These are phyloP conservation scores for Phytopythium cucurbitacearum DNA, from an alignment of 352 stramenopile species.

Conservation along the genomic window DNA sequence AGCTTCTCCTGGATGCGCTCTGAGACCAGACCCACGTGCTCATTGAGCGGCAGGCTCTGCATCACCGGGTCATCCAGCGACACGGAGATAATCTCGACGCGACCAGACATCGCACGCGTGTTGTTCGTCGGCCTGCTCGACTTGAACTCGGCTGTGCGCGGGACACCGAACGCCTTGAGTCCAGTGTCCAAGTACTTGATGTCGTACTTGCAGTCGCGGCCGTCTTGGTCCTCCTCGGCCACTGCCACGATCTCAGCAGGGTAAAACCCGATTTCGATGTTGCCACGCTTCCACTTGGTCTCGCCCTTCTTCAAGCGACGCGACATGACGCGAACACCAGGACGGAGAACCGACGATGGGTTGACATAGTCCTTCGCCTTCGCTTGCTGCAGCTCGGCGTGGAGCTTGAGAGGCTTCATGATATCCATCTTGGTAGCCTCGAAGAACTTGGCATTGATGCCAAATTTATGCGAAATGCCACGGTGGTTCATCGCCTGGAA, in stretches of 20 bases:
- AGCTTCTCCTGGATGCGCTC: conserved; percentile 85
- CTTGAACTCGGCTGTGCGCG: conserved; percentile 77
- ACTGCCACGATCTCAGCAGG: conserved; percentile 65
- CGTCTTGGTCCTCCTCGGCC: conserved; percentile 57
- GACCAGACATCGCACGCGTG: conserved; percentile 72
- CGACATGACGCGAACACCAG: conserved; percentile 56
- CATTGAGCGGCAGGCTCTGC: conserved; percentile 78
- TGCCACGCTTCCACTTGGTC: conserved; percentile 85
- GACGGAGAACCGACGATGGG: conserved; percentile 32
- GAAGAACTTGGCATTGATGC: conserved; percentile 86
- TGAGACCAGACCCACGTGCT: conserved; percentile 84
- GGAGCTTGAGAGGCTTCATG: conserved; percentile 79
- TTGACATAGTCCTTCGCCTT: conserved; percentile 41
- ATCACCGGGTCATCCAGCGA: conserved; percentile 79
- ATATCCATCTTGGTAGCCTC: conserved; percentile 88
- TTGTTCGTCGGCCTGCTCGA: conserved; percentile 52
- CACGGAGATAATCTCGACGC: conserved; percentile 77
- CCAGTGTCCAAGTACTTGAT: conserved; percentile 86
- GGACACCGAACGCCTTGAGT: conserved; percentile 72
- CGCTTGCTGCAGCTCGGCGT: conserved; percentile 57
- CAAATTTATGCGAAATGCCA: conserved; percentile 93
- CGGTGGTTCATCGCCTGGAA: conserved; percentile 97
- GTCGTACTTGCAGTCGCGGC: conserved; percentile 75
- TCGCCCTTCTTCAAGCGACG: conserved; percentile 73
- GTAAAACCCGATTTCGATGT: conserved; percentile 75